Base-by-base conservation (phyloP, 2,329 filamentous ascomycete species). In the Phoma sp. region DNA sequence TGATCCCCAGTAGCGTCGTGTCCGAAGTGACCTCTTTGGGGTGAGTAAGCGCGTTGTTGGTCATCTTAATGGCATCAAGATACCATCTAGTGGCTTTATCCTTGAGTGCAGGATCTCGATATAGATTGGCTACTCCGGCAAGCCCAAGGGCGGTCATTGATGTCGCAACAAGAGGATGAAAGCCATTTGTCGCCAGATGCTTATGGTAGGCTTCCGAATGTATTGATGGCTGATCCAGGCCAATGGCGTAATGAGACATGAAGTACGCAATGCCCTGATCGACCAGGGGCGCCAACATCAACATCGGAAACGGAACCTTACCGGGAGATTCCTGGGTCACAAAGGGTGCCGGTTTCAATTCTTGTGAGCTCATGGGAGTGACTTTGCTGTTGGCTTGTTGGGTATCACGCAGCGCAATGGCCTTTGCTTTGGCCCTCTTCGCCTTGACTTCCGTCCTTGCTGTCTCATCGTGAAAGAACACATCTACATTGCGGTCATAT, bases 81-180 rank as follows among this genome's bases (percentile, higher is more conserved):
- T 74, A 74, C 66, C 66, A 71, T 7, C 57, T 56, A 24, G 58
- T 72, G 2, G 69, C 68, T 42, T 71, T 65, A 23, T 58, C 42
- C 42, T 69, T 68, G 29, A 74, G 60, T 9, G 46, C 46, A 1
- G 55, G 18, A 45, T 74, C 67, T 44, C 56, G 59, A 52, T 57
- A 65, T 8, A 72, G 56, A 42, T 71, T 72, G 4, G 67, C 64
- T 7, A 73, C 60, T 2, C 71, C 70, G 1, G 69, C 66, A 4
- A 74, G 57, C 6, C 72, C 72, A 7, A 74, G 54, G 8, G 72
- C 72, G 6, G 70, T 71, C 71, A 74, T 74, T 4, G 64, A 56
- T 3, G 66, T 70, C 5, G 69, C 65, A 11, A 72, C 58, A 4
- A 72, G 53, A 1, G 70, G 70, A 44, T 72, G 69, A 33, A 73